Evolutionary conservation across 257 asterid species (phyloP).

Genomic region (Parsonsia alboflavescens): DNA sequence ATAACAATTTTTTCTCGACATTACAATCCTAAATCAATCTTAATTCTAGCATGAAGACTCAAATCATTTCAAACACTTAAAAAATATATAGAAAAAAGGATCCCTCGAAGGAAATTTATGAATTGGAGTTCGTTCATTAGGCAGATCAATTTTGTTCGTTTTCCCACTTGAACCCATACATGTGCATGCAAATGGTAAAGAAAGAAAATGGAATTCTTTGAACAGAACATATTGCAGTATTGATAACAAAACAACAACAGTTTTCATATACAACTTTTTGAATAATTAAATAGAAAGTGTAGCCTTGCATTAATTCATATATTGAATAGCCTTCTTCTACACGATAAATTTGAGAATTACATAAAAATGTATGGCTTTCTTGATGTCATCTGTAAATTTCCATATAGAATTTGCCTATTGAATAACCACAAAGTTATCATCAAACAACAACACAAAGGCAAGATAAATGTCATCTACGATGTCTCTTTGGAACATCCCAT

Average conservation of each 20-base stretch:
- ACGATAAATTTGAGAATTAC: neutral
- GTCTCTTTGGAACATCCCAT: no score
- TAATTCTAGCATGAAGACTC: no score
- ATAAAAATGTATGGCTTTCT: neutral
- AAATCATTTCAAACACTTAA: no score
- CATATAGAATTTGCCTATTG: neutral
- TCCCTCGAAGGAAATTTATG: neutral
- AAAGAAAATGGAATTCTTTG: neutral
- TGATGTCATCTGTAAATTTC: neutral
- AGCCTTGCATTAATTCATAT: neutral
- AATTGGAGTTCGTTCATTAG: neutral
- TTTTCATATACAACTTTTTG: constrained; percentile 3
- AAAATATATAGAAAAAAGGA: no score
- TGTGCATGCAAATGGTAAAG: neutral
- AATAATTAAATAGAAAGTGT: neutral
- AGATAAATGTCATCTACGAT: neutral
- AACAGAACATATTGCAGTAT: neutral
- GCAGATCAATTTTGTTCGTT: neutral
- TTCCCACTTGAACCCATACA: neutral
- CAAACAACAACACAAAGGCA: neutral
- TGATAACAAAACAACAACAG: neutral
- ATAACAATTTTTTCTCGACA: no score
- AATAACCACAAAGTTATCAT: neutral
- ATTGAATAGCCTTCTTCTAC: neutral
- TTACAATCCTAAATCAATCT: no score